Base-by-base conservation (phyloP, 78 protist genomes). In the Cavenderia fasciculata region DNA sequence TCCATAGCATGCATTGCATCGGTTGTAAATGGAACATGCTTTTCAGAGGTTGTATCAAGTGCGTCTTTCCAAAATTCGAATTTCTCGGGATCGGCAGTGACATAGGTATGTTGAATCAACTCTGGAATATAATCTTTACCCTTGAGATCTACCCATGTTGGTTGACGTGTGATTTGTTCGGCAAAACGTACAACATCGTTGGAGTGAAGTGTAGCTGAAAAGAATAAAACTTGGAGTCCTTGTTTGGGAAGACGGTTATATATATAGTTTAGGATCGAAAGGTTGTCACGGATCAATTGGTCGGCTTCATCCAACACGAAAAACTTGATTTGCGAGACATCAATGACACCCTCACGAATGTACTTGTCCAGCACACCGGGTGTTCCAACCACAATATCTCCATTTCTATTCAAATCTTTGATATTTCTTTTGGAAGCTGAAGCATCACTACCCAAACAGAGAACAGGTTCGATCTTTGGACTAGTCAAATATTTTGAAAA, bases 81-180 rank as follows among this genome's bases (percentile, higher is more conserved):
- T n/a, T 65, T 52, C 0, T 6, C 14, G 52, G 90, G 90, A 82
- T 82, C 90, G 0, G 90, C 90, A 21, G 25, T 65, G 12, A 82
- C 59, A 57, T 68, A 82, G 18, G 78, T 31, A 68, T 82, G 90
- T 19, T 76, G 65, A 25, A 82, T 82, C 19, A 82, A 59, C 72
- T 82, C 96, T 16, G 98, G 98, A 11, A 97, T 92, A 36, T 31
- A 41, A 49, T 95, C 97, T 34, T 63, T 72, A 25, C 97, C 98
- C 34, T 97, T 97, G 34, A 96, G 93, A 61, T 97, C 98, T 18
- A 96, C 97, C 98, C 98, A 96, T 3, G 84, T 54, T 31, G 98
- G 96, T 41, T 40, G 51, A 27, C 44, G 65, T n/a, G 74, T 76
- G 10, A 95, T 56, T 43, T 84, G 74, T 59, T 56, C 87, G 10